phyloP scores from a whole-genome alignment of 331 rosid genomes.

The Erythrophleum ivorense region DNA sequence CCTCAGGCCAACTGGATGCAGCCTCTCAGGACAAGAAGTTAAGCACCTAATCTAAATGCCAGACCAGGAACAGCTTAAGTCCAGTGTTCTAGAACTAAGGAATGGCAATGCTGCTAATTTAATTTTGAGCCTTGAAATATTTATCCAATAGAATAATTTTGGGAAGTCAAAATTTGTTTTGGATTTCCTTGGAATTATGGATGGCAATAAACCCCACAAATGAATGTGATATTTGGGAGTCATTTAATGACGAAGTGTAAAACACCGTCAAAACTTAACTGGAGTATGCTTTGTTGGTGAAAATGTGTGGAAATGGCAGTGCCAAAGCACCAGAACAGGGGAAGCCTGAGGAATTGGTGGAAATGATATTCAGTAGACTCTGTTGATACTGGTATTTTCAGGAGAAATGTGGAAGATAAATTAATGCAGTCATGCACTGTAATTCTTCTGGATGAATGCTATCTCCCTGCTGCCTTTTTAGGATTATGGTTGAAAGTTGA shows the following conservation, averaged over 20 bases:
- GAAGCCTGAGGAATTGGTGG: neutral
- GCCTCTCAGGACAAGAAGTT: neutral
- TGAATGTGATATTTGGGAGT: neutral
- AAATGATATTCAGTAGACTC: constrained; percentile 4
- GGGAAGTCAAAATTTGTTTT: constrained; percentile 3
- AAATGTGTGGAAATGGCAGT: constrained; percentile 1
- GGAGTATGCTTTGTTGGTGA: constrained; percentile 10
- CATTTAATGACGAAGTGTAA: constrained; percentile 8
- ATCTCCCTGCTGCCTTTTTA: neutral
- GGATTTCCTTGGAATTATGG: constrained; percentile 8
- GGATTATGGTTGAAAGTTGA: constrained; percentile 27
- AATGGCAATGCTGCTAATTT: neutral
- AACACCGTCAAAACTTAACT: neutral
- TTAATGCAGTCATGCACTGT: neutral
- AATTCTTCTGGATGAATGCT: constrained; percentile 6
- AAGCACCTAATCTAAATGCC: neutral
- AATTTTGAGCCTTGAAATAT: neutral
- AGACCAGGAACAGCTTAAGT: neutral
- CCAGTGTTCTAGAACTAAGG: neutral
- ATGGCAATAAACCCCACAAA: neutral
- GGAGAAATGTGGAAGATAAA: constrained; percentile 17
- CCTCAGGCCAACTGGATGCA: neutral
- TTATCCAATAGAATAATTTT: too few species aligned
- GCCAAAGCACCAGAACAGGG: constrained; percentile 1
- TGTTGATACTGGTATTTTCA: neutral